phyloP scores from a whole-genome alignment of 768 basidiomycete genomes.

The Strobilomyces confusus region DNA sequence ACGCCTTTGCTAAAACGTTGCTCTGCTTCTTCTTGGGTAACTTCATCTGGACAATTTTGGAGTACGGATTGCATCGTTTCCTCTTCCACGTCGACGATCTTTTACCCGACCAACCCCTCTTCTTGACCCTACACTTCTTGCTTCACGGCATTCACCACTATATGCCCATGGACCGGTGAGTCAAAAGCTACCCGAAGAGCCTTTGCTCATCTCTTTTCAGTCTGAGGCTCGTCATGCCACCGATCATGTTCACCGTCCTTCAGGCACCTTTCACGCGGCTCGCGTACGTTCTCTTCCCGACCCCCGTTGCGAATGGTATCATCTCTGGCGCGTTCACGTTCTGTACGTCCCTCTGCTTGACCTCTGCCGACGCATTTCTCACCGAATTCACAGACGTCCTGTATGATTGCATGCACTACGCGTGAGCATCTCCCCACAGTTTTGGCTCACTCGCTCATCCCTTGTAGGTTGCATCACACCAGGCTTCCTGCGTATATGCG shows the following conservation, averaged over 20 bases:
- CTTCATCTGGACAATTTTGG: constrained; percentile 89
- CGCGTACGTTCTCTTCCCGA: constrained; percentile 77
- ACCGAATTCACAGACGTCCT: constrained; percentile 54
- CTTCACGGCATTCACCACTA: constrained; percentile 97
- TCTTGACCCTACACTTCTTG: constrained; percentile 85
- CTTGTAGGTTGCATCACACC: constrained; percentile 72
- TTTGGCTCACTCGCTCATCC: neutral
- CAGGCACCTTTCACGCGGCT: constrained; percentile 85
- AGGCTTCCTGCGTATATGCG: constrained; percentile 80
- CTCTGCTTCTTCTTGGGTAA: constrained; percentile 82
- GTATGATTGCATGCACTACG: constrained; percentile 92
- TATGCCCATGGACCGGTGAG: constrained; percentile 90
- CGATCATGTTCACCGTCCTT: constrained; percentile 69
- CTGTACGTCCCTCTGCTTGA: constrained; percentile 44
- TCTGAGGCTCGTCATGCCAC: constrained; percentile 96
- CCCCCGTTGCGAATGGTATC: constrained; percentile 83
- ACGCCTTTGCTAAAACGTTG: constrained; percentile 50
- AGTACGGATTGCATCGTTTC: constrained; percentile 93
- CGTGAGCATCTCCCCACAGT: constrained; percentile 43
- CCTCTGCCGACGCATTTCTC: neutral
- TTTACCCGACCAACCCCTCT: constrained; percentile 78
- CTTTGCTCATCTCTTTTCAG: constrained; percentile 34
- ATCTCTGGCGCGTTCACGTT: constrained; percentile 77
- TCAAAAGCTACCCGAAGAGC: too few species aligned
- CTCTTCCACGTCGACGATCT: constrained; percentile 90